Base-by-base conservation (phyloP, 805 yeast species). In the Kodamaea hsintzibuensis region DNA sequence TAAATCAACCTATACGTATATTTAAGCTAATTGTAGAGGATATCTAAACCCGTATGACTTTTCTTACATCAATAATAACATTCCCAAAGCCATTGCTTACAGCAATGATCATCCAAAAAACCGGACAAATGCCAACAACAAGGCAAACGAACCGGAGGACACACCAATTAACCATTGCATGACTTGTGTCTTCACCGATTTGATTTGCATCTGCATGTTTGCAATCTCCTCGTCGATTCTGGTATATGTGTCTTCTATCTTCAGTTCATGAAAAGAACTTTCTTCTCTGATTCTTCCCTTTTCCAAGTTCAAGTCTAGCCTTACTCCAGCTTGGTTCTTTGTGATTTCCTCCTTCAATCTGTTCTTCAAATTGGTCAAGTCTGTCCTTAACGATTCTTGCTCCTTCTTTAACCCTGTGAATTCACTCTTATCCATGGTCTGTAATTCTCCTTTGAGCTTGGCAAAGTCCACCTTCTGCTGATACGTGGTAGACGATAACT, bases 111-210 rank as follows among this genome's bases (percentile, higher is more conserved):
- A 89, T 8, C 90, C 83, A 49, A 90, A 75, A 61, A 95, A 77
- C 62, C 99, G 81, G 49, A 92, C 89, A 68, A 95, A 95, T 1
- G 98, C 98, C 62, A 93, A 74, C 50, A 95, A 88, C 55, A 95
- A 79, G 12, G 98, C 98, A 72, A 93, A 90, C 1, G 98, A 89
- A 88, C 98, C 99, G 1, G 98, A 92, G 66, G 96, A 89, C 16
- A 95, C 98, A 78, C 98, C 98, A 62, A 95, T 91, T 58, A 95
- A 80, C 99, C 99, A 95, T 72, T 95, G 99, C 86, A 91, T 83
- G 49, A 95, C 98, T 69, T 95, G 98, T 1, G 97, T 90, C 74
- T 95, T 95, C 33, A 93, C 97, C 44, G 90, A 85, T 65, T 95
- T 97, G 60, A 95, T 91, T 71, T 93, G 97, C 79, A 92, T 89